Evolutionary conservation across 2,329 filamentous ascomycete genomes (phyloP), one percentile per base, ranked within the genome.

Genomic region (Colletotrichum musicola): DNA sequence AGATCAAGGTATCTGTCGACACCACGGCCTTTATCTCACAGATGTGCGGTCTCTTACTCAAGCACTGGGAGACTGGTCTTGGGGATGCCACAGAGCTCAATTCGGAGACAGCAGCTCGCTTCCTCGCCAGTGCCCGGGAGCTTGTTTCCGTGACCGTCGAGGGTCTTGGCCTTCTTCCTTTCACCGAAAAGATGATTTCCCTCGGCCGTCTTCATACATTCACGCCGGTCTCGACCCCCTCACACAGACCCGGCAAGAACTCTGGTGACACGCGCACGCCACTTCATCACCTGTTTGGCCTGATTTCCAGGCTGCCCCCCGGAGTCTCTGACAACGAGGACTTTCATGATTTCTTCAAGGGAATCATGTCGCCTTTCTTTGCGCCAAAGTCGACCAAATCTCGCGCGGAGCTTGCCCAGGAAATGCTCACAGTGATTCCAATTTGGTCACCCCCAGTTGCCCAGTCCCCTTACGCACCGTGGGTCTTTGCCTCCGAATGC

Each of bases 1-100:
- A 99, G 79, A 92, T 99, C 73, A 97, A 95, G 74, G 90, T 95
- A 6, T 94, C 94, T 0, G 87, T 88, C 13, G 95, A 98, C 70
- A 93, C 94, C 1, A 92, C 93, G 75, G 88, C 90, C 69, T 95
- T 95, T 67, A 86, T 97, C 70, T 91, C 92, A 22, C 85, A 89
- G 49, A 85, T 94, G 22, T 85, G 95, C 57, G 89, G 89, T 49
- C 80, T 94, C 22, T 81, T 97, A 6, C 87, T 89, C 56, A 88
- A 86, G 27, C 78, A 95, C 2, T 97, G 94, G 93, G 83, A 83
- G 18, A 77, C 75, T 13, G 88, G 88, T 18, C 86, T 91, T 14
- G 77, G 86, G 7, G 80, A 81, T 54, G 82, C 81, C 79, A 42
- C 88, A 83, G 77, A 86, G 76, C 49, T 84, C 83, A 75, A 89